Base-by-base conservation (phyloP, 1,139 yeast species). In the Blastobotrys serpentis region DNA sequence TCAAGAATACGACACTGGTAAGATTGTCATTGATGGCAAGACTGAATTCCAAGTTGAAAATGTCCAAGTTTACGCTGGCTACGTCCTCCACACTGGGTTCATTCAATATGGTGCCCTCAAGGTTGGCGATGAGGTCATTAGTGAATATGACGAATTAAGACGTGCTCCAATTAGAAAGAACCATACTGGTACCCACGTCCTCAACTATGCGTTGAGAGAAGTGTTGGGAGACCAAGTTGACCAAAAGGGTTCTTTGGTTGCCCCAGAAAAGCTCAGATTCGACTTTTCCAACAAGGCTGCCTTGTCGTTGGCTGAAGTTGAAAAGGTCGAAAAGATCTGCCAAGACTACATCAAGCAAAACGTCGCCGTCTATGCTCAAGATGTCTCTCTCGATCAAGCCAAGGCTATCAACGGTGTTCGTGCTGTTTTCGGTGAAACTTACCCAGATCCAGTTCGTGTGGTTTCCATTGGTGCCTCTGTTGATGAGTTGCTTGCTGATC, bases 371-470 rank as follows among this genome's bases (percentile, higher is more conserved):
- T 90, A 77, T 67, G 78, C 95, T 54, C 79, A 87, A 70, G 95
- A 90, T 44, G 96, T 92, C 53, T 72, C 84, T 13, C 77, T 94
- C 56, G 77, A 74, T 16, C 65, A 71, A 52, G 98, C 98, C 34
- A 80, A 78, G 61, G 71, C 78, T 47, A 90, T 92, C 59, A 72
- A 70, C 56, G 95, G 98, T 22, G 82, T 94, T 48, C 86, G 98
- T 71, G 98, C 98, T 47, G 98, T 92, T 39, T 94, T 92, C 64
- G 98, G 98, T 61, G 99, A 92, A 75, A 88, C 96, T 3, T 92
- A 92, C 66, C 99, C 99, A 36, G 98, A 92, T 64, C 99, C 98
- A 42, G 99, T 92, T 30, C 82, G 98, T 67, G 98, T 92, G 59
- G 97, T 92, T 48, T 86, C 96, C 33, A 86, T 94, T 62, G 99